Conservation (phyloP, 2,329 filamentous ascomycete species). For the Aureobasidium melanogenum region DNA sequence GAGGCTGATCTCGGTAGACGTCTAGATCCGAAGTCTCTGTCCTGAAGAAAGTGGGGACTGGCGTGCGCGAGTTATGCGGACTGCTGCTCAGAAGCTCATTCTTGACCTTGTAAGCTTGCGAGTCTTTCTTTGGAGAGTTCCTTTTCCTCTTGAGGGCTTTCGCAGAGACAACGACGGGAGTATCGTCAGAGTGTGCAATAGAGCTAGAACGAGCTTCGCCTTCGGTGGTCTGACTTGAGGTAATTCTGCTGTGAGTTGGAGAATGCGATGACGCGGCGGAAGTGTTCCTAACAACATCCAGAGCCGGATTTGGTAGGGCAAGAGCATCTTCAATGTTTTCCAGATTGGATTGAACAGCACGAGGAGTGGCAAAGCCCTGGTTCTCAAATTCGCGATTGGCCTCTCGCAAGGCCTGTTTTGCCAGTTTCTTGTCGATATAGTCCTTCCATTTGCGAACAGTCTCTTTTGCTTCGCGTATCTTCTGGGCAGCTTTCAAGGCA, state of each 20-base stretch:
- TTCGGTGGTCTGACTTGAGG: constrained; percentile 38
- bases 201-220: constrained; percentile 21
- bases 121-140: constrained; percentile 17
- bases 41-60: constrained; percentile 20
- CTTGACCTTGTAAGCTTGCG: constrained; percentile 27
- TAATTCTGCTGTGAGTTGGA: constrained; percentile 12
- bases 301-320: not conserved
- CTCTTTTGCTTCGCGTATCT: constrained; percentile 2
- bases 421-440: constrained; percentile 25
- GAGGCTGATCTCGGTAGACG: not conserved
- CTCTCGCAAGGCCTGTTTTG: constrained; percentile 15
- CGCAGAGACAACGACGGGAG: constrained; percentile 34
- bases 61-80: constrained; percentile 18
- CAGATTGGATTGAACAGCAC: not conserved
- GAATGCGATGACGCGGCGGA: not conserved
- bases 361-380: constrained; percentile 5
- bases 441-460: constrained; percentile 25
- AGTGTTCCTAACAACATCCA: not conserved
- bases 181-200: constrained; percentile 22
- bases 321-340: not conserved
- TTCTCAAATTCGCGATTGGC: not conserved
- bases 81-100: constrained; percentile 31
- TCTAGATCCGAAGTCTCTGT: constrained; percentile 39
- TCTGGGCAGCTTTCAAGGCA: constrained; percentile 9
- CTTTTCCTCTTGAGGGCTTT: constrained; percentile 37